Evolutionary conservation across 2,329 filamentous ascomycete species (phyloP).

Genomic region (Claviceps sp.): DNA sequence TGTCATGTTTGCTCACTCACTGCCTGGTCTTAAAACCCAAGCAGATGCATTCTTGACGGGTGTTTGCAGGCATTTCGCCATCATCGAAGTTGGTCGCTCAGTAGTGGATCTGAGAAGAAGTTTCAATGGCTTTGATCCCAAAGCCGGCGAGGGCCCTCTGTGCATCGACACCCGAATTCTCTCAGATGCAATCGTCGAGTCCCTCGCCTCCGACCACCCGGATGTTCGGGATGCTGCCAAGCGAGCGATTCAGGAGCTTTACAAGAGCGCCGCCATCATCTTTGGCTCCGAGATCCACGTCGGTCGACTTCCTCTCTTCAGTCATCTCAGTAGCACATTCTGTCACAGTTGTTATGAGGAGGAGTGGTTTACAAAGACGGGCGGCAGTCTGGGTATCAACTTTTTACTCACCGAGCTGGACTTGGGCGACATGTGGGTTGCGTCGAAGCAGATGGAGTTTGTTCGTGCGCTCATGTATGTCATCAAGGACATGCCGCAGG

Average conservation of each 20-base stretch:
- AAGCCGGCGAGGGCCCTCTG: constrained; percentile 73
- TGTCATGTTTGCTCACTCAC: constrained; percentile 69
- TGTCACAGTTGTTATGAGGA: constrained; percentile 94
- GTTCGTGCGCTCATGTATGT: constrained; percentile 89
- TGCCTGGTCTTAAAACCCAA: constrained; percentile 66
- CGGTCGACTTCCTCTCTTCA: constrained; percentile 71
- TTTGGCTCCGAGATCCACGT: constrained; percentile 63
- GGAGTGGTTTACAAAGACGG: constrained; percentile 97
- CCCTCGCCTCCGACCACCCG: constrained; percentile 70
- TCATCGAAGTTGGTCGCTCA: constrained; percentile 80
- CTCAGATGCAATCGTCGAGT: constrained; percentile 81
- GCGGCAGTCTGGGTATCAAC: constrained; percentile 80
- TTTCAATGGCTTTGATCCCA: constrained; percentile 68
- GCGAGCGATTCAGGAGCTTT: constrained; percentile 62
- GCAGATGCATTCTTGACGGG: constrained; percentile 65
- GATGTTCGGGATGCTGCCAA: constrained; percentile 75
- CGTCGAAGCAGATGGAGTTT: constrained; percentile 72
- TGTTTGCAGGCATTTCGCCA: constrained; percentile 77
- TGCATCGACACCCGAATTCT: constrained; percentile 78
- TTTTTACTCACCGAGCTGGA: constrained; percentile 75
- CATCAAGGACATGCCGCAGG: constrained; percentile 93
- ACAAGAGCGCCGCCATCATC: constrained; percentile 62
- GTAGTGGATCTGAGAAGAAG: constrained; percentile 67
- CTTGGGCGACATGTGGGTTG: constrained; percentile 72
- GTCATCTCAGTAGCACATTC: constrained; percentile 67